Evolutionary conservation across 2,329 filamentous ascomycete genomes (phyloP), one percentile per base, ranked within the genome.

Genomic region (Xylaria hypoxylon): DNA sequence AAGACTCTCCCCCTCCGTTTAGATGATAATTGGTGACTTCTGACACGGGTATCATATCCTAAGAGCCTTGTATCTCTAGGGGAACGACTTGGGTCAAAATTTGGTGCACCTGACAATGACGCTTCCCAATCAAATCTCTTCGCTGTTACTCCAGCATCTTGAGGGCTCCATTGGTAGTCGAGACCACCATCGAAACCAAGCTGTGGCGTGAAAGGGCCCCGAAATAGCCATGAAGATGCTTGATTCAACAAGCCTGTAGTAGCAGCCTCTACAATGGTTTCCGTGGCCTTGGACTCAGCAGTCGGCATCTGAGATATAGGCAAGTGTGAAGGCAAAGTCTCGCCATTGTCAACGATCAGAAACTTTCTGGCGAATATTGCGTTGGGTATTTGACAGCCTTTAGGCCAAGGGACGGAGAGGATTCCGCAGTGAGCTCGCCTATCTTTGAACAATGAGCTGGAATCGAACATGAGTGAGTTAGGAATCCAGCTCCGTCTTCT

Each of bases 281-380:
- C 75, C n/a, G 78, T 77, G 15, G 79, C 80, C 65, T 80, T 82
- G 6, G 77, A 77, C 65, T 82, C 80, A 7, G 81, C 81, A 17
- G 79, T 81, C 26, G 80, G 80, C 71, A 82, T 78, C 40, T 80
- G 77, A 51, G 74, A 75, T 42, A 76, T 68, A 17, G 72, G 67
- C 24, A 81, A 72, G 24, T 74, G 74, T 24, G 75, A 68, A 13
- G 80, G 79, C 33, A 82, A 64, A 19, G 74, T 74, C 13, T 76
- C 72, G 6, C 72, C 73, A 38, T 72, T 71, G 2, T 76, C 75
- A 35, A 81, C 74, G 15, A 83, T 67, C 5, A 75, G 75, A 62
- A 79, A 78, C 61, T 83, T 83, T 59, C 82, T 75, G 5, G 81
- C 82, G 67, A 83, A 83, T 51, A 80, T 80, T 13, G 80, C 80